Percentiles rank a stretch among this genome's conserved stretches.
These are phyloP conservation scores for Russula sp. DNA, from an alignment of 768 basidiomycete genomes.

Conservation along the genomic window DNA sequence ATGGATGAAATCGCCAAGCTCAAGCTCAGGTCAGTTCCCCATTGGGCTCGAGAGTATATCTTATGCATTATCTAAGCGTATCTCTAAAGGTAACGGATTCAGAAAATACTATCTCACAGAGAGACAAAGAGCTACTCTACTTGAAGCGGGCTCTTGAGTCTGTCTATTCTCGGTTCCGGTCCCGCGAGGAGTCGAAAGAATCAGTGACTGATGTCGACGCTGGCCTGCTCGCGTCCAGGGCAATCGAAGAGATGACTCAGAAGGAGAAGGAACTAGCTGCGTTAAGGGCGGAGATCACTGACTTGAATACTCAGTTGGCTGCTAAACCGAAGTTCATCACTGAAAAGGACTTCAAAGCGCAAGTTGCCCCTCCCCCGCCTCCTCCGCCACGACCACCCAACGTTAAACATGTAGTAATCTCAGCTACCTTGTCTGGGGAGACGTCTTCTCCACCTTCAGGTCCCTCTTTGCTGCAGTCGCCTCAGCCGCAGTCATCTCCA, in stretches of 20 bases:
- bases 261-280: conserved; percentile 63
- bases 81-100: conserved; percentile 51
- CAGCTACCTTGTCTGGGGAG: conserved; percentile 14
- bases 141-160: conserved; percentile 86
- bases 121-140: conserved; percentile 71
- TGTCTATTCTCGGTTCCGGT: conserved; percentile 75
- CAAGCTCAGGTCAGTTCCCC: conserved; percentile 56
- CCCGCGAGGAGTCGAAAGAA: conserved; percentile 51
- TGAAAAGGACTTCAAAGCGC: conserved; percentile 70
- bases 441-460: not conserved
- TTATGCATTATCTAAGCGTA: conserved; percentile 5
- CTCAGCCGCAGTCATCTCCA: conserved; percentile 18
- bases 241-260: conserved; percentile 63
- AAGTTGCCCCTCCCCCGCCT: conserved; percentile 62
- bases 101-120: conserved; percentile 46
- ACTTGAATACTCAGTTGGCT: conserved; percentile 50
- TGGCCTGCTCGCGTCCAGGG: conserved; percentile 62
- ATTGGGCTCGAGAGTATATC: conserved; percentile 4
- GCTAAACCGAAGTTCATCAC: conserved; percentile 50
- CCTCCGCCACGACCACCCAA: conserved; percentile 40
- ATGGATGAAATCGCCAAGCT: conserved; percentile 71
- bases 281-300: conserved; percentile 50
- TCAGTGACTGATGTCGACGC: conserved; percentile 58
- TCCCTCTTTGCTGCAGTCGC: not conserved
- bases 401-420: not conserved